These are phyloP conservation scores for Eucalyptus tenuipes DNA, from an alignment of 345 rosid genomes.

Conservation along the genomic window DNA sequence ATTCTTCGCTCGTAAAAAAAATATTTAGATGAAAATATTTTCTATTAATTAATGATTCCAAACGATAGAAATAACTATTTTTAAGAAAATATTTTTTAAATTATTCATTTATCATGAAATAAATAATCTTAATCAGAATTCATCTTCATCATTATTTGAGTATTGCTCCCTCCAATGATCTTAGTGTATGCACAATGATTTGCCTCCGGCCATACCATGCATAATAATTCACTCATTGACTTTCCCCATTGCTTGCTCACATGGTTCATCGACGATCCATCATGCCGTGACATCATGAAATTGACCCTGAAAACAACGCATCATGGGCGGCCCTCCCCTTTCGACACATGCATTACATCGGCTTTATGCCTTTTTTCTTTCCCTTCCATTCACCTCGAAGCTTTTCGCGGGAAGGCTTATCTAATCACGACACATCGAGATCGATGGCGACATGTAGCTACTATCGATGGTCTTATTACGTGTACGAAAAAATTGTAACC, in stretches of 20 bases:
- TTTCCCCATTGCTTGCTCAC: background rate
- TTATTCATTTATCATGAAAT: background rate
- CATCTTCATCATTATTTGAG: background rate
- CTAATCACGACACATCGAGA: background rate
- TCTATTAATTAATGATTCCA: fast-evolving
- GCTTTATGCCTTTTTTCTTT: background rate
- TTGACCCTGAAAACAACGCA: background rate
- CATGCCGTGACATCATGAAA: background rate
- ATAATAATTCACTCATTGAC: background rate
- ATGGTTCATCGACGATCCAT: background rate
- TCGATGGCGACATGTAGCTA: background rate
- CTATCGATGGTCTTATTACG: background rate
- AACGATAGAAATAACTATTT: background rate
- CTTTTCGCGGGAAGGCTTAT: background rate
- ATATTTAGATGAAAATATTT: background rate
- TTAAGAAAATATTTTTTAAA: fast-evolving
- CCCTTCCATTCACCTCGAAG: background rate
- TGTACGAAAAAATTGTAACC: background rate
- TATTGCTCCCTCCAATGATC: background rate
- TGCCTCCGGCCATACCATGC: background rate
- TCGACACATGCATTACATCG: background rate
- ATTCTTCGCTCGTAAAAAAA: background rate
- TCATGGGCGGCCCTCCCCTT: background rate
- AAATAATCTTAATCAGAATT: background rate
- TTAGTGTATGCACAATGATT: background rate